Conservation (phyloP, 2,329 filamentous ascomycete species). For the Neurospora crassa region DNA sequence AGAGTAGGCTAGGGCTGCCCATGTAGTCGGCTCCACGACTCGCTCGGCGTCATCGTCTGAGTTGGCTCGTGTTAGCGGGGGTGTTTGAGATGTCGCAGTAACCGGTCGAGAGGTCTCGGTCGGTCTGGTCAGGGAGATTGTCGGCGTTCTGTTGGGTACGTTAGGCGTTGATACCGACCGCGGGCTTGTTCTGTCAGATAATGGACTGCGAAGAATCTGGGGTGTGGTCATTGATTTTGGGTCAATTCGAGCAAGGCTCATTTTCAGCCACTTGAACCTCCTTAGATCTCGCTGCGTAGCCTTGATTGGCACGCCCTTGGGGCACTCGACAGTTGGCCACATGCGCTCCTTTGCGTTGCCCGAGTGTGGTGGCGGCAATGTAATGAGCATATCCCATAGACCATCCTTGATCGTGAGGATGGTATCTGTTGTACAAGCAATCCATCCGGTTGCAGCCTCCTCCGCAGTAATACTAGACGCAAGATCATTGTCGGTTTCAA, state of each 20-base stretch:
- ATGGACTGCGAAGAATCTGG: background rate
- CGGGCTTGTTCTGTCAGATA: background rate
- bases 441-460: constrained; percentile 60
- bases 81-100: constrained; percentile 6
- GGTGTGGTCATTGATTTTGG: background rate
- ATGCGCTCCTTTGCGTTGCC: constrained; percentile 47
- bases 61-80: constrained; percentile 23
- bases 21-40: constrained; percentile 54
- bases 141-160: background rate
- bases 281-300: constrained; percentile 86
- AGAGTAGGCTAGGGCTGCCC: constrained; percentile 68
- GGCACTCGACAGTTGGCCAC: constrained; percentile 69
- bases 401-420: constrained; percentile 79
- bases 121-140: constrained; percentile 12
- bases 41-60: constrained; percentile 40
- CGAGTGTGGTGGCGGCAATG: constrained; percentile 58
- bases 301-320: constrained; percentile 56
- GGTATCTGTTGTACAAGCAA: constrained; percentile 91
- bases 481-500: constrained; percentile 20
- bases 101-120: constrained; percentile 7
- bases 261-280: constrained; percentile 61
- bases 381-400: constrained; percentile 83
- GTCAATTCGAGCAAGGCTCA: constrained; percentile 45
- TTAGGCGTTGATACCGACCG: background rate
- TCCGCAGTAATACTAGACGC: constrained; percentile 24